Evolutionary conservation across 352 stramenopile species (phyloP).

Genomic region (Saprolegnia diclina): DNA sequence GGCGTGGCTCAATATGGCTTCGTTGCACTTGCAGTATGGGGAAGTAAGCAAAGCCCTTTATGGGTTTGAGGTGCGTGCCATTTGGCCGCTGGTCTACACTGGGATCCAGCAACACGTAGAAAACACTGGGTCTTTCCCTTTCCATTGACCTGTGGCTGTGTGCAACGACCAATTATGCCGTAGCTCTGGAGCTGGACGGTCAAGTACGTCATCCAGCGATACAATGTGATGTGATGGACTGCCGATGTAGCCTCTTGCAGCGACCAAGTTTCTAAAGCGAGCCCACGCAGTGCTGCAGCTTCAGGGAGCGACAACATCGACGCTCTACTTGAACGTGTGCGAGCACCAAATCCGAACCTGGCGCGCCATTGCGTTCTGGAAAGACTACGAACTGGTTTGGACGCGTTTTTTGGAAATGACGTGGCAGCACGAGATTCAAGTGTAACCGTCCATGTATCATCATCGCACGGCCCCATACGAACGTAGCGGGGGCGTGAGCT

Average conservation of each 20-base stretch:
- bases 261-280: neutral
- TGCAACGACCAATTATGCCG: slow-evolving; percentile 34
- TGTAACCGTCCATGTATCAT: neutral
- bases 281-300: neutral
- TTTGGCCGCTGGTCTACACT: slow-evolving; percentile 26
- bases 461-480: neutral
- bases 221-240: slow-evolving; percentile 31
- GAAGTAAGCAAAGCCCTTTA: slow-evolving; percentile 45
- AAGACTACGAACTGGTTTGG: neutral
- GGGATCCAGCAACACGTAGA: slow-evolving; percentile 9
- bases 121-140: neutral
- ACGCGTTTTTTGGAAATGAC: neutral
- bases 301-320: neutral
- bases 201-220: slow-evolving; percentile 3
- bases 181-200: slow-evolving; percentile 1
- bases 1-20: slow-evolving; percentile 61
- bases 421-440: neutral
- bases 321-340: neutral
- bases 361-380: slow-evolving; percentile 1
- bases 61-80: slow-evolving; percentile 37
- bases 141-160: slow-evolving; percentile 12
- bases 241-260: slow-evolving; percentile 15
- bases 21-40: slow-evolving; percentile 56
- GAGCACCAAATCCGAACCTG: neutral
- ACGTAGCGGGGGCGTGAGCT: slow-evolving; percentile 27